Evolutionary conservation across 2,329 filamentous ascomycete species (phyloP).

Genomic region (Fusarium humuli): DNA sequence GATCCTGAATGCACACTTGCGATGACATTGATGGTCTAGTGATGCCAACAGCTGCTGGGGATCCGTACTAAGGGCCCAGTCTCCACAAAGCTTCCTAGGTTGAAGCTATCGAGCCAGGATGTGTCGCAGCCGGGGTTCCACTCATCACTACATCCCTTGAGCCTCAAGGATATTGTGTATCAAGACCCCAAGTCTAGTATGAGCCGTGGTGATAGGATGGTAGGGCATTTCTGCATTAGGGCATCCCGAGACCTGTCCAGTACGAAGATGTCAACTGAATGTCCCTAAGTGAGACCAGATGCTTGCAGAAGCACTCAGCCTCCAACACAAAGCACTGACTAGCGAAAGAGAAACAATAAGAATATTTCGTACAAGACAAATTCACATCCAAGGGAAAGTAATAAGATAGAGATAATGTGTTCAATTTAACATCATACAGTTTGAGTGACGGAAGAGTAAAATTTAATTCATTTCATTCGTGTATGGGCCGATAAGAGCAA

Average conservation of each 20-base stretch:
- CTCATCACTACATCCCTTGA: conserved; percentile 33
- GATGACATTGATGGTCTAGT: background rate
- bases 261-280: background rate
- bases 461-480: conserved; percentile 25
- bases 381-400: background rate
- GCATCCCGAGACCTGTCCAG: background rate
- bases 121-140: conserved; percentile 33
- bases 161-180: conserved; percentile 23
- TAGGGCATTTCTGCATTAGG: background rate
- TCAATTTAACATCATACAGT: background rate
- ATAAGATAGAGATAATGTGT: background rate
- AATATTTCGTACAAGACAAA: background rate
- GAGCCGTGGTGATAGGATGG: background rate
- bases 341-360: background rate
- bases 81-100: conserved; percentile 14
- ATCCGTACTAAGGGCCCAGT: background rate
- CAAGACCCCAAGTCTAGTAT: background rate
- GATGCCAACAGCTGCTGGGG: background rate
- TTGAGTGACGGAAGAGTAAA: background rate
- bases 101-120: conserved; percentile 38
- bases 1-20: background rate
- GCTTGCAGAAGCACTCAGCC: background rate
- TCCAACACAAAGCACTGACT: background rate
- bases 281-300: background rate
- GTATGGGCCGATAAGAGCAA: conserved; percentile 15